Evolutionary conservation across 306 rosid genomes (phyloP).

Genomic region (Senna siamea): DNA sequence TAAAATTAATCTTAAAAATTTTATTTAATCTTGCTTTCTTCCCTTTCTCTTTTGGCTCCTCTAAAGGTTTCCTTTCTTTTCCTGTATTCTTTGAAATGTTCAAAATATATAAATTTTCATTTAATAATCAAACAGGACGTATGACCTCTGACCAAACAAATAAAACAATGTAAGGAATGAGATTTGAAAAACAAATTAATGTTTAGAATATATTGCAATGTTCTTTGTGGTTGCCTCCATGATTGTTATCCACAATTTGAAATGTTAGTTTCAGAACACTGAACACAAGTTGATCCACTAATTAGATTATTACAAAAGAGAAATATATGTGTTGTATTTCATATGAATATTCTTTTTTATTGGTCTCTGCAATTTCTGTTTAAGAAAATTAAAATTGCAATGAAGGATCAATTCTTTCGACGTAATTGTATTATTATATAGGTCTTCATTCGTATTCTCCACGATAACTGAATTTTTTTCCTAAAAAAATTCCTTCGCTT

Average conservation of each 20-base stretch:
- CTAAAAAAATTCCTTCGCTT: too few species aligned
- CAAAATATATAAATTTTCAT: conserved; percentile 1
- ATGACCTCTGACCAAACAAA: too few species aligned
- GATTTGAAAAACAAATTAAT: not conserved
- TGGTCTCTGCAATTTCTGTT: not conserved
- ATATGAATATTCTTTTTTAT: not conserved
- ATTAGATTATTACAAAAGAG: not conserved
- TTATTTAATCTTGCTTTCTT: too few species aligned
- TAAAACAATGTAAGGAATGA: not conserved
- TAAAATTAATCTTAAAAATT: too few species aligned
- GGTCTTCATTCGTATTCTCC: not conserved
- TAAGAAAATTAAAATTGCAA: not conserved
- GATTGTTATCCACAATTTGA: not conserved
- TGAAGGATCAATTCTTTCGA: conserved; percentile 9
- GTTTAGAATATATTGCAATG: not conserved
- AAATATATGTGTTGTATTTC: not conserved
- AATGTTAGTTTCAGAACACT: not conserved
- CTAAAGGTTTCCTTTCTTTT: too few species aligned
- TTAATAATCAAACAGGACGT: conserved; percentile 30
- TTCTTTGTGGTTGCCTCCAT: conserved; percentile 20
- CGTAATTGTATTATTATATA: not conserved
- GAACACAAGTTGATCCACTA: not conserved
- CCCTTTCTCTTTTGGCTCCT: too few species aligned
- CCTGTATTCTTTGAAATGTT: conserved; percentile 32
- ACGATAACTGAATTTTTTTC: too few species aligned